Base-by-base conservation (phyloP, 2,329 filamentous ascomycete genomes). In the Paecilomyces niveus region DNA sequence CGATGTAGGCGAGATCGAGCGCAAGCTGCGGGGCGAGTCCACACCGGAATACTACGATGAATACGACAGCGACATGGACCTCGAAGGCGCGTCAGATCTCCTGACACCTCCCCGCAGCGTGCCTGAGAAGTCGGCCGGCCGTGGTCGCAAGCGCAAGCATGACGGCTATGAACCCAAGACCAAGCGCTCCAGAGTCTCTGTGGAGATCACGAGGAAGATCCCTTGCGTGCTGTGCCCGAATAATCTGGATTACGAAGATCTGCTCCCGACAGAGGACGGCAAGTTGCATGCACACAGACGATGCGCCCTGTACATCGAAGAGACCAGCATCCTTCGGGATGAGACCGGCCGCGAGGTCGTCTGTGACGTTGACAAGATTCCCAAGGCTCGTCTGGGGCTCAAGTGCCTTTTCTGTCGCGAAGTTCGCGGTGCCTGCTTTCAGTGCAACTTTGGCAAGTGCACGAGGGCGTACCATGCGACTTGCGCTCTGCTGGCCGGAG, bases 401-500 rank as follows among this genome's bases (percentile, higher is more conserved):
- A 96, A 96, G 74, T 99, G 94, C 73, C 86, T 96, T 61, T 96
- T 90, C 76, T 99, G 94, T 71, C 90, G 92, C 33, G 95, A 92
- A 32, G 95, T 94, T 74, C 89, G 89, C 58, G 94, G 94, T n/a
- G 91, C 91, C 15, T 97, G 93, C 76, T 95, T 99, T 77, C 93
- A 97, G 73, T 99, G 94, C 75, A 95, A 91, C 0, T 88, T 91
- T 65, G 93, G 92, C 78, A 97, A 96, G 72, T 99, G 94, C 68
- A 89, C 90, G 3, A 83, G 94, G 63, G 89, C 93, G 8, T 99
- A 97, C 74, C 94, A 99, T 72, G 90, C 93, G 15, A 97, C 92
- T 1, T 99, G 94, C 71, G 94, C 94, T 2, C 88, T 92, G 7
- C 87, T 93, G 22, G 93, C 92, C 35, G 94, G 94, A 58, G 92